These are phyloP conservation scores for Nitzschia sp. DNA, from an alignment of 108 stramenopile species.

Conservation along the genomic window DNA sequence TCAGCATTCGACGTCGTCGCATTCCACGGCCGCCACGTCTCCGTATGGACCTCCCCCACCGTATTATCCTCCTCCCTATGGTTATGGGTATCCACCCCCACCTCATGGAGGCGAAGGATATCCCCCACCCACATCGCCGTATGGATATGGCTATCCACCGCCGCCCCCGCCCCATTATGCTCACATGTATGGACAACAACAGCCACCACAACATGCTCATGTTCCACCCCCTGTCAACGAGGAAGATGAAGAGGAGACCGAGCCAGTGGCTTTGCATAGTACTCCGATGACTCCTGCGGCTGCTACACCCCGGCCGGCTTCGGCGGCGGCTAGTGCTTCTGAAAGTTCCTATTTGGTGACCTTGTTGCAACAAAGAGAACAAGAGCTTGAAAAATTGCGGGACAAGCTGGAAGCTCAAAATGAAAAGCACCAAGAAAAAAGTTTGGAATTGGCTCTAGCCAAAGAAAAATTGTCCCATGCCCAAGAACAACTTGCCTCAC, in stretches of 20 bases:
- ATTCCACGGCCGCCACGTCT: no score
- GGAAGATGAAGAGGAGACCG: background rate
- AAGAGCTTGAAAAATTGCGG: slow-evolving; percentile 27
- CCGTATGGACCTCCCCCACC: background rate
- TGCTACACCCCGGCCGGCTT: background rate
- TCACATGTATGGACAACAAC: slow-evolving; percentile 6
- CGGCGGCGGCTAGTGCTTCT: no score
- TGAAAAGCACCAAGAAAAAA: slow-evolving; percentile 14
- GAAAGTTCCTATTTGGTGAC: background rate
- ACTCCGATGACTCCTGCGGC: background rate
- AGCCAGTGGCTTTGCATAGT: background rate
- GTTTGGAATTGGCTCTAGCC: slow-evolving; percentile 5
- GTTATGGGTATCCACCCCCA: slow-evolving; percentile 9
- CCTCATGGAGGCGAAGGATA: background rate
- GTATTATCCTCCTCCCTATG: background rate
- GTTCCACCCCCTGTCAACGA: background rate
- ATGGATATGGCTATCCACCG: background rate
- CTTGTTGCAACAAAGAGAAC: slow-evolving; percentile 30
- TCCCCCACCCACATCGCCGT: background rate
- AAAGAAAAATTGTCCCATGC: background rate
- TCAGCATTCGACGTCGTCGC: no score
- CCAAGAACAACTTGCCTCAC: no score
- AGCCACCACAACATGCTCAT: slow-evolving; percentile 4
- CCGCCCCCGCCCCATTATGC: background rate
- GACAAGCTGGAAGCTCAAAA: slow-evolving; percentile 12